Evolutionary conservation across 257 asterid species (phyloP).

Genomic region (Solanum ossicruentum): DNA sequence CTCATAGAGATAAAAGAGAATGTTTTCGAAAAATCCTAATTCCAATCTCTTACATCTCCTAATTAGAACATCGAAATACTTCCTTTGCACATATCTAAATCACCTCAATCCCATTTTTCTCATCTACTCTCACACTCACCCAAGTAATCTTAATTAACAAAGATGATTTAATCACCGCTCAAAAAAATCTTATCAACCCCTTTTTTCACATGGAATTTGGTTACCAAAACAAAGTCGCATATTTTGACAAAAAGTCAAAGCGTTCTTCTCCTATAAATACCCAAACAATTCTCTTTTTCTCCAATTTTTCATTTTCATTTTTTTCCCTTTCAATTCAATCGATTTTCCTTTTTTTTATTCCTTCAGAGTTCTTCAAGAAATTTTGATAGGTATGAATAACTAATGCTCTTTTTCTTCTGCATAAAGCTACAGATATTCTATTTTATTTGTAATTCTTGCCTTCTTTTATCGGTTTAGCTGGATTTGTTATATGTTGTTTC

Average conservation of each 20-base stretch:
- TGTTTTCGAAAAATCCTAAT: too few species aligned
- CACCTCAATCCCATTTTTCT: too few species aligned
- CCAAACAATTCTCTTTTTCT: neutral
- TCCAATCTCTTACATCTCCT: too few species aligned
- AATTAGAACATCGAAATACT: too few species aligned
- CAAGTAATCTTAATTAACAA: too few species aligned
- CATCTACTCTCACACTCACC: too few species aligned
- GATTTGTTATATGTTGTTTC: neutral
- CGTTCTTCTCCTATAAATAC: neutral
- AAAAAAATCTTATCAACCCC: neutral
- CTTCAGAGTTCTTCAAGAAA: neutral
- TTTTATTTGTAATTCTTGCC: neutral
- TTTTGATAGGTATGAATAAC: neutral
- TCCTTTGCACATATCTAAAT: too few species aligned
- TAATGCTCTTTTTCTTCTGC: neutral
- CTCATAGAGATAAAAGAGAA: too few species aligned
- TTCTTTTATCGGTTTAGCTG: neutral
- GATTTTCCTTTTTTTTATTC: neutral
- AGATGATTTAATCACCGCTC: too few species aligned
- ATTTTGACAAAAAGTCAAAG: neutral
- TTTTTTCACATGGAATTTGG: neutral
- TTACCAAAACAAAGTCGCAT: neutral
- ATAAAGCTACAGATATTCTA: neutral
- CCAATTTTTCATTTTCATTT: neutral
- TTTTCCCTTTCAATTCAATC: neutral